phyloP scores from a whole-genome alignment of 2,329 filamentous ascomycete genomes.

The Colletotrichum kahawae region DNA sequence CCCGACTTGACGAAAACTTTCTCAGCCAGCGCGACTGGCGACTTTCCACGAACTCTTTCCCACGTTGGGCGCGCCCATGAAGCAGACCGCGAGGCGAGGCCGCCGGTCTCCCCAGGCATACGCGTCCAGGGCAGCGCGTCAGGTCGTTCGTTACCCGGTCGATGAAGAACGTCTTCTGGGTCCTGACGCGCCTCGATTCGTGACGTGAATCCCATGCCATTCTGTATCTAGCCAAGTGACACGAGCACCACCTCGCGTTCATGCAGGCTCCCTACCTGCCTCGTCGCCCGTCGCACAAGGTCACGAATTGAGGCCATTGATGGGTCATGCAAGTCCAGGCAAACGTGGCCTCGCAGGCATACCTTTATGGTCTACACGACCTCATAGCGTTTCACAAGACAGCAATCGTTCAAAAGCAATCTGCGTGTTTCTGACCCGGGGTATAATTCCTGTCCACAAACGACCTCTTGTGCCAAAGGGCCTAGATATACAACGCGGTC shows the following conservation, averaged over 20 bases:
- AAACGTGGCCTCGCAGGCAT: neutral
- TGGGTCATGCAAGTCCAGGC: neutral
- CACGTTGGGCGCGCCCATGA: neutral
- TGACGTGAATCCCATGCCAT: neutral
- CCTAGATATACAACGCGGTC: constrained; percentile 16
- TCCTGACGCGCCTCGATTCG: neutral
- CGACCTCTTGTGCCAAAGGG: constrained; percentile 6
- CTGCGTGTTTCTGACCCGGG: neutral
- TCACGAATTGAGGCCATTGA: neutral
- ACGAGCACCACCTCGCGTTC: neutral
- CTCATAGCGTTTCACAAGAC: no score
- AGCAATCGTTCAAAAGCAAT: neutral
- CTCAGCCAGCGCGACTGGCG: neutral
- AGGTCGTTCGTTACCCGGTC: neutral
- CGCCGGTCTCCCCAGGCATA: neutral
- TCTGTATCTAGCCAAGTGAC: neutral
- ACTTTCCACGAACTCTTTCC: neutral
- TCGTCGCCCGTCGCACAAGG: neutral
- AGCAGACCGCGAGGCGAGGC: neutral
- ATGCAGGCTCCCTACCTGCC: neutral
- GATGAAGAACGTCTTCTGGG: neutral
- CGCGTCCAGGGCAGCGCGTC: neutral
- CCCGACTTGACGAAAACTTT: neutral
- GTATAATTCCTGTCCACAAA: constrained; percentile 12
- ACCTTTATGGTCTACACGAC: neutral